Evolutionary conservation across 2,329 filamentous ascomycete species (phyloP).

Genomic region (Trichoderma endophyticum): DNA sequence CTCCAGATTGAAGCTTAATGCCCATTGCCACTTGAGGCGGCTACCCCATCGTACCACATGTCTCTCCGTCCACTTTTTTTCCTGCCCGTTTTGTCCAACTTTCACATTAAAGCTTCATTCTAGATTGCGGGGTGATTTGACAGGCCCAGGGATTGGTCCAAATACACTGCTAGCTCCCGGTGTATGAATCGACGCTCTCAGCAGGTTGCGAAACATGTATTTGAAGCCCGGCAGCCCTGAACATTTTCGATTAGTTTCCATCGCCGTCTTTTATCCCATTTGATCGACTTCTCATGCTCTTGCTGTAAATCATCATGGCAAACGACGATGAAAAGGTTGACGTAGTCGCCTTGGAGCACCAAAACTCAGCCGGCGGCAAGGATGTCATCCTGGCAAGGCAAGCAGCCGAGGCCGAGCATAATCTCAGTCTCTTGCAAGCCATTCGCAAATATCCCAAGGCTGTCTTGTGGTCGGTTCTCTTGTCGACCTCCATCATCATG

Average conservation of each 20-base stretch:
- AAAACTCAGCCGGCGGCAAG: neutral
- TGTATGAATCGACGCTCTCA: neutral
- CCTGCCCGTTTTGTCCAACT: neutral
- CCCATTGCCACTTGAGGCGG: neutral
- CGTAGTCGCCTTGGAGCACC: neutral
- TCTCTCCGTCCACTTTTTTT: neutral
- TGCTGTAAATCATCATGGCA: neutral
- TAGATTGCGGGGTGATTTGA: neutral
- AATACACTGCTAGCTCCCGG: neutral
- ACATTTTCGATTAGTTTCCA: neutral
- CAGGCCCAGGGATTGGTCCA: neutral
- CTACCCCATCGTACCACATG: neutral
- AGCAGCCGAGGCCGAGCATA: neutral
- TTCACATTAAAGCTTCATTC: neutral
- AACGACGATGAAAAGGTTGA: neutral
- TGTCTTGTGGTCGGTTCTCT: slow-evolving; percentile 35
- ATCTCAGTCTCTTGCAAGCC: slow-evolving; percentile 22
- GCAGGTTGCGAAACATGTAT: neutral
- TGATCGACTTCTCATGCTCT: neutral
- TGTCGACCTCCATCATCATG: slow-evolving; percentile 41
- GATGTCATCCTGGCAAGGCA: neutral
- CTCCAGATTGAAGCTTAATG: neutral
- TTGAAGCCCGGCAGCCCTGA: neutral
- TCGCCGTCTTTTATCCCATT: neutral
- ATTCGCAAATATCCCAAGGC: slow-evolving; percentile 33